Base-by-base conservation (phyloP, 1,139 yeast species). In the Nakaseomyces bracarensis region DNA sequence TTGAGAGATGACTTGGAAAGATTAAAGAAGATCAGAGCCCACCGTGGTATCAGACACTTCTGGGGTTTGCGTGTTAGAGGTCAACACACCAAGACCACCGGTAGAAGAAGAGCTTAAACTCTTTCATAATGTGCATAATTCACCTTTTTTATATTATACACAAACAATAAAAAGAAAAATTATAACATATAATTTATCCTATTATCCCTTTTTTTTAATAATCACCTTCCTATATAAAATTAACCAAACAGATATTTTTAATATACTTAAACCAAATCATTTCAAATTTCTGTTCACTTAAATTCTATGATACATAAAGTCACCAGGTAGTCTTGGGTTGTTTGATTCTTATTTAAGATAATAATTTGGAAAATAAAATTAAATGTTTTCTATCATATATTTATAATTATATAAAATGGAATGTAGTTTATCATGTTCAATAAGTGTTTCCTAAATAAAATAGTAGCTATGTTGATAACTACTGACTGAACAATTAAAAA, bases 1-100 rank as follows among this genome's bases (percentile, higher is more conserved):
- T 85, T 91, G 75, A 93, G 99, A 84, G 99, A 91, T 71, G 98
- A 91, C 70, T 80, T 91, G 73, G 98, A 91, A 79, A 91, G 97
- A 81, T 82, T 91, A 74, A 93, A 93, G 95, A 91, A 93, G 79
- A 91, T 93, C 82, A 91, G 97, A 82, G 79, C 97, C 68, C 98
- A 91, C 93, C 84, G 97, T 78, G 99, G 99, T 89, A 84, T 91
- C 73, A 86, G 99, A 82, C 99, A 91, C 82, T 89, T 82, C 93
- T 93, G 97, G 97, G 97, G 97, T 68, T 75, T 83, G 68, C 77
- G 77, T 70, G 81, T 76, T 63, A 87, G 97, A 82, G 97, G 97
- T 79, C 97, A 89, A 82, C 98, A 91, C 79, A 91, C 98, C 82
- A 91, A 91, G 84, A 89, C 97, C 71, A 91, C 98, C 66, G 94